Evolutionary conservation across 805 yeast species (phyloP), one percentile per base, ranked within the genome.

Genomic region (Zygosaccharomyces bisporus): DNA sequence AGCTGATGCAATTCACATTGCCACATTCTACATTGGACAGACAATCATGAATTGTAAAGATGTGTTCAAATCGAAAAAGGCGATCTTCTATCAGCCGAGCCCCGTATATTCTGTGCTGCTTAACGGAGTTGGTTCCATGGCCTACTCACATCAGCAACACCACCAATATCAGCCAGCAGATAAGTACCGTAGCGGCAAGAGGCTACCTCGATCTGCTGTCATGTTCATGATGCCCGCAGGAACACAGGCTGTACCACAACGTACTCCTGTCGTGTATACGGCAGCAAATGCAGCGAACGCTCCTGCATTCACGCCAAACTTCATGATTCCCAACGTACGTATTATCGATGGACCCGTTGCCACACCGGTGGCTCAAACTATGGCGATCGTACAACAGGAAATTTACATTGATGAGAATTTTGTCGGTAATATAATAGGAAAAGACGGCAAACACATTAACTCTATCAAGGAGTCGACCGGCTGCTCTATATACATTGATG

Each of bases 361-460:
- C 13, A 43, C 51, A 4, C 51, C 56, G 6, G 32, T 52, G 49
- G 68, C 76, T 33, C 85, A 76, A 54, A 76, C 56, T 21, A 53
- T 53, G 53, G 44, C 76, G 55, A 72, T 76, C 43, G 52, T 56
- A 2, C 75, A 79, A 43, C 86, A 85, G 63, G 90, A 83, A 47
- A 72, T 87, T 3, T 81, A 69, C 52, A 87, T 88, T 34, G 89
- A 95, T 18, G 81, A 82, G 58, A 77, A 78, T 29, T 83, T 75
- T 63, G 89, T 88, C 31, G 96, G 96, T 1, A 77, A 86, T 31
- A 81, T 88, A 20, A 88, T 88, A 47, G 96, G 96, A 1, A 86
- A 81, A 64, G 87, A 88, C 24, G 96, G 96, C 14, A 79, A 83
- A 56, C 84, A 82, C 54, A 82, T 88, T 46, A 83, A 81, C 56